phyloP scores from a whole-genome alignment of 805 yeast genomes.

The Metschnikowia drakensbergensis region DNA sequence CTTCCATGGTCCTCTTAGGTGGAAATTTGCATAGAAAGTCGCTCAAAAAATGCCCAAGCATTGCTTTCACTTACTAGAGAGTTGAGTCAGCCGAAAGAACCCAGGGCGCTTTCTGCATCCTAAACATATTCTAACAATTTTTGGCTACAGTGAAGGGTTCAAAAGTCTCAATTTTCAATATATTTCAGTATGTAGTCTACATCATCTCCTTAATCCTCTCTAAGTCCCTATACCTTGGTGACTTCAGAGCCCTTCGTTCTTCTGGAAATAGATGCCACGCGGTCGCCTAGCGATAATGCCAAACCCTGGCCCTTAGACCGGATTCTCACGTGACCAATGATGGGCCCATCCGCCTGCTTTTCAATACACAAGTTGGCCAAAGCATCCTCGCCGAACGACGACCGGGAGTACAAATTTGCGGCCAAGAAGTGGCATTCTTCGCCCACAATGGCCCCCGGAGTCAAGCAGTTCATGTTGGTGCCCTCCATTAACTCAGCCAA shows the following conservation, averaged over 20 bases:
- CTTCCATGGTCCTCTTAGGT: too few relatives aligned
- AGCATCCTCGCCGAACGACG: conserved; percentile 97
- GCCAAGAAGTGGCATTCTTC: conserved; percentile 88
- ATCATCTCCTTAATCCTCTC: neutral
- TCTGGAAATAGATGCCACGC: conserved; percentile 80
- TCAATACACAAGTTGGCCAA: conserved; percentile 94
- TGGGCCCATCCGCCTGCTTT: conserved; percentile 65
- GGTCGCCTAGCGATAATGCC: conserved; percentile 91
- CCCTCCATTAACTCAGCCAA: conserved; percentile 70
- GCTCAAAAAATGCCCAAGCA: too few relatives aligned
- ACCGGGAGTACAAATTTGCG: conserved; percentile 88
- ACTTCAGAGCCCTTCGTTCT: conserved; percentile 25
- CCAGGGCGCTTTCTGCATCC: too few relatives aligned
- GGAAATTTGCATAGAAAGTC: too few relatives aligned
- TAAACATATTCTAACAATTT: too few relatives aligned
- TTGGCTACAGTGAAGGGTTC: too few relatives aligned
- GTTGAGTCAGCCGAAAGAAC: too few relatives aligned
- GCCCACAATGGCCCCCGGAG: conserved; percentile 87
- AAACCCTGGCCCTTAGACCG: conserved; percentile 97
- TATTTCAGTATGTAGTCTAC: neutral
- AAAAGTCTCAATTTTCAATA: neutral
- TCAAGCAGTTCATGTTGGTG: conserved; percentile 91
- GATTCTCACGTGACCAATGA: conserved; percentile 91
- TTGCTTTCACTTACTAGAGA: too few relatives aligned
- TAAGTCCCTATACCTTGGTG: conserved; percentile 9